Percentiles rank a stretch among this genome's conserved stretches.
Evolutionary conservation across 306 rosid genomes (phyloP).

Genomic region (Prosopis cineraria): DNA sequence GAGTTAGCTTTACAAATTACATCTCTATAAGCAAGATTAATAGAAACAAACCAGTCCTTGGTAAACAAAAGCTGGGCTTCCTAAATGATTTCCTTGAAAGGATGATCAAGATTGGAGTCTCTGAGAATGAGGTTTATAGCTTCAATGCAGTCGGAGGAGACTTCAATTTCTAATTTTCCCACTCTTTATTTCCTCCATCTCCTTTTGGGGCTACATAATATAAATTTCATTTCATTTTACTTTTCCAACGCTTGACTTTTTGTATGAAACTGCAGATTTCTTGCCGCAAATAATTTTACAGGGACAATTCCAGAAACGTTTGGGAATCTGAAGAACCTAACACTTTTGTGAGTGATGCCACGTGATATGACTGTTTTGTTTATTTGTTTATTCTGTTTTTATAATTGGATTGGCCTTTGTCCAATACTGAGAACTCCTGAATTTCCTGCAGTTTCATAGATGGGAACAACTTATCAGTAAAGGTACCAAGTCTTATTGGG

Average conservation of each 20-base stretch:
- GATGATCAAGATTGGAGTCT: too few species aligned
- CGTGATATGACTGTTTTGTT: not conserved
- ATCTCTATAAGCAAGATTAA: too few species aligned
- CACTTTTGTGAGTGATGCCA: conserved; percentile 55
- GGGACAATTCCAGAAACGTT: conserved; percentile 62
- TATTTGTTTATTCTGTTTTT: not conserved
- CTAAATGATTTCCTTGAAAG: too few species aligned
- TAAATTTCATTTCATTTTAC: not conserved
- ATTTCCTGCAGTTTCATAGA: conserved; percentile 62
- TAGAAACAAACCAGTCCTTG: too few species aligned
- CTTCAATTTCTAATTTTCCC: too few species aligned
- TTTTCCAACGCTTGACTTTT: conserved; percentile 10
- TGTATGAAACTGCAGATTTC: conserved; percentile 42
- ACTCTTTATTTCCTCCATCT: too few species aligned
- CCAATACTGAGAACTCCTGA: conserved; percentile 14
- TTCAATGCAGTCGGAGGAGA: too few species aligned
- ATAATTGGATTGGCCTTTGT: not conserved
- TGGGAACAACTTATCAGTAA: conserved; percentile 64
- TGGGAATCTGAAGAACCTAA: conserved; percentile 57
- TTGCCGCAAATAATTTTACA: conserved; percentile 59
- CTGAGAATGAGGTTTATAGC: too few species aligned
- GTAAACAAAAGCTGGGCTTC: too few species aligned
- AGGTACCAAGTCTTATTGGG: conserved; percentile 65
- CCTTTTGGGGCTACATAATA: too few species aligned
- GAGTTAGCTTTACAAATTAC: too few species aligned